phyloP scores from a whole-genome alignment of 2,329 filamentous ascomycete genomes.

The Stagonosporopsis tanaceti region DNA sequence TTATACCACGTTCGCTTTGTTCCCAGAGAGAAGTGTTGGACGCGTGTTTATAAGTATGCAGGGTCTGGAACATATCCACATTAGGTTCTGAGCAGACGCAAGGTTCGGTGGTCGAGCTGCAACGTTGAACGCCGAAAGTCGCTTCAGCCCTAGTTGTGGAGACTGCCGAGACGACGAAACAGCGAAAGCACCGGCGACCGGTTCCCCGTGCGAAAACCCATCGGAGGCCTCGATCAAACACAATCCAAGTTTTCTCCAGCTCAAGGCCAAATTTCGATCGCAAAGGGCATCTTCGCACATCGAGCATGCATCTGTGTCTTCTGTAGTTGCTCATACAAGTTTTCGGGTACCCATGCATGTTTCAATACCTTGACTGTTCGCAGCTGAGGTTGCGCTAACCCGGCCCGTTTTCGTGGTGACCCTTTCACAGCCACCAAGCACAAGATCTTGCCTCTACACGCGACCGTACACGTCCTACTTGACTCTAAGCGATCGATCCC shows the following conservation, averaged over 20 bases:
- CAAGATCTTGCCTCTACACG: constrained; percentile 13
- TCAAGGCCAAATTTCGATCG: neutral
- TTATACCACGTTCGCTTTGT: neutral
- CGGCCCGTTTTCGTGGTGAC: constrained; percentile 16
- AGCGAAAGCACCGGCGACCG: constrained; percentile 8
- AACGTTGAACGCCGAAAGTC: constrained; percentile 8
- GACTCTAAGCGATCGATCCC: constrained; percentile 4
- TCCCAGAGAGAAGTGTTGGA: neutral
- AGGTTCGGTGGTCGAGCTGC: constrained; percentile 6
- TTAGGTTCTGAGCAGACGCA: constrained; percentile 2
- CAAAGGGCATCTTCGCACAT: neutral
- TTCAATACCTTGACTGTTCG: neutral
- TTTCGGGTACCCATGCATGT: neutral
- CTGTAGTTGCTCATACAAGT: neutral
- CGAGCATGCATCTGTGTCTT: neutral
- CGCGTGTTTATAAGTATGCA: neutral
- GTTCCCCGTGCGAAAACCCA: constrained; percentile 28
- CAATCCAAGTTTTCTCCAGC: neutral
- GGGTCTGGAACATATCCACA: neutral
- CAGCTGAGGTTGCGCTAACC: constrained; percentile 6
- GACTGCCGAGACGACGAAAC: constrained; percentile 9
- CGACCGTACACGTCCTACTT: constrained; percentile 11
- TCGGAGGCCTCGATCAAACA: constrained; percentile 15
- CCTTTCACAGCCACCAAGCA: constrained; percentile 16
- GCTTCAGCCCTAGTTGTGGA: constrained; percentile 21